Evolutionary conservation across 352 stramenopile genomes (phyloP).

Genomic region (Phytophthora multivora): DNA sequence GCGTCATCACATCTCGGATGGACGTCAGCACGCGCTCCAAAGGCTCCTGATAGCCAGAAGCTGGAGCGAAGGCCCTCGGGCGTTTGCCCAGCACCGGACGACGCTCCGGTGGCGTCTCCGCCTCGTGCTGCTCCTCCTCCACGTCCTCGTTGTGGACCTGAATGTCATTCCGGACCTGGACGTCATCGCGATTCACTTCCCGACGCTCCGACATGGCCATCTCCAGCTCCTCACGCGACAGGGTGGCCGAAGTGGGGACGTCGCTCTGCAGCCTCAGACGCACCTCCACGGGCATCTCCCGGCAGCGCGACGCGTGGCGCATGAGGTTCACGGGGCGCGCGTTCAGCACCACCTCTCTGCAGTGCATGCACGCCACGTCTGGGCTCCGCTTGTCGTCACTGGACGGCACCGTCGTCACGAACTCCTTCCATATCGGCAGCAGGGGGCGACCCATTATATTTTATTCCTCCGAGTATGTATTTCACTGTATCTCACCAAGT

Average conservation of each 20-base stretch:
- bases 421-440: slow-evolving; percentile 40
- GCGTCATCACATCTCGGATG: slow-evolving; percentile 22
- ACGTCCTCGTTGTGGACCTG: background rate
- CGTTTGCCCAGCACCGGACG: slow-evolving; percentile 28
- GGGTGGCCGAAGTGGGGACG: background rate
- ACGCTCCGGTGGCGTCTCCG: slow-evolving; percentile 1
- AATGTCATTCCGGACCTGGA: too few relatives aligned
- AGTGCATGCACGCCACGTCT: slow-evolving; percentile 30
- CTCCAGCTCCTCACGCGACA: slow-evolving; percentile 14
- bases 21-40: slow-evolving; percentile 22
- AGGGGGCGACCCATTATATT: slow-evolving; percentile 26
- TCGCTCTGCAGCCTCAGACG: slow-evolving; percentile 3
- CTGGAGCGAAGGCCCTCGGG: background rate
- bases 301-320: slow-evolving; percentile 15
- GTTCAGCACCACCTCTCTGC: slow-evolving; percentile 17
- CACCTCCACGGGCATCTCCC: slow-evolving; percentile 17
- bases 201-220: background rate
- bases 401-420: slow-evolving; percentile 33
- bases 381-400: slow-evolving; percentile 23
- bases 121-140: background rate
- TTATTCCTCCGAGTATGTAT: background rate
- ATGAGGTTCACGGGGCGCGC: slow-evolving; percentile 20
- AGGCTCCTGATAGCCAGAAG: background rate
- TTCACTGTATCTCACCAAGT: too few relatives aligned
- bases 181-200: background rate